Base-by-base conservation (phyloP, 78 protist genomes). In the Kipferlia bialata region DNA sequence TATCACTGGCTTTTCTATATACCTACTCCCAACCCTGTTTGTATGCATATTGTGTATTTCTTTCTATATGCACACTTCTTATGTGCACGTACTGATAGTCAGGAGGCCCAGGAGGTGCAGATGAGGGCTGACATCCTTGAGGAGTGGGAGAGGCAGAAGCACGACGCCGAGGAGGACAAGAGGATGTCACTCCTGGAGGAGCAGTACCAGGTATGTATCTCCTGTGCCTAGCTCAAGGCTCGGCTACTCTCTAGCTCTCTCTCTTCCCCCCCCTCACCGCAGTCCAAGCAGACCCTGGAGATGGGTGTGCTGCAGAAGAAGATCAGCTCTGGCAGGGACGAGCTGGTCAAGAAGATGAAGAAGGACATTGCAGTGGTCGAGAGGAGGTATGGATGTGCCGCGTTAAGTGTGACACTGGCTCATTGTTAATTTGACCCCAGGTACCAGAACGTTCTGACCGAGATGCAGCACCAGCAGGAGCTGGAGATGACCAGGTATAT, bases 21-120 rank as follows among this genome's bases (percentile, higher is more conserved):
- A n/a, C n/a, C n/a, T n/a, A n/a, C n/a, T n/a, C n/a, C n/a, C n/a
- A n/a, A n/a, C n/a, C n/a, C n/a, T n/a, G n/a, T n/a, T n/a, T n/a
- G n/a, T n/a, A n/a, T n/a, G n/a, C n/a, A n/a, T n/a, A n/a, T n/a
- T n/a, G n/a, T n/a, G n/a, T n/a, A n/a, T n/a, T n/a, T n/a, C n/a
- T n/a, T n/a, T n/a, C n/a, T n/a, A n/a, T n/a, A n/a, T n/a, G n/a
- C n/a, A n/a, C n/a, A n/a, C n/a, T n/a, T n/a, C n/a, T n/a, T n/a
- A n/a, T n/a, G n/a, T n/a, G n/a, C n/a, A n/a, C n/a, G n/a, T n/a
- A n/a, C n/a, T n/a, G n/a, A n/a, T n/a, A n/a, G n/a, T n/a, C 72
- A 31, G n/a, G 79, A 75, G 33, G 79, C 79, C 1, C 71, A 64
- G 22, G 59, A 75, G 44, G 54, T 75, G 37, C 64, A 75, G 48